Base-by-base conservation (phyloP, 139 green algal genomes). In the Chlorella sorokiniana region DNA sequence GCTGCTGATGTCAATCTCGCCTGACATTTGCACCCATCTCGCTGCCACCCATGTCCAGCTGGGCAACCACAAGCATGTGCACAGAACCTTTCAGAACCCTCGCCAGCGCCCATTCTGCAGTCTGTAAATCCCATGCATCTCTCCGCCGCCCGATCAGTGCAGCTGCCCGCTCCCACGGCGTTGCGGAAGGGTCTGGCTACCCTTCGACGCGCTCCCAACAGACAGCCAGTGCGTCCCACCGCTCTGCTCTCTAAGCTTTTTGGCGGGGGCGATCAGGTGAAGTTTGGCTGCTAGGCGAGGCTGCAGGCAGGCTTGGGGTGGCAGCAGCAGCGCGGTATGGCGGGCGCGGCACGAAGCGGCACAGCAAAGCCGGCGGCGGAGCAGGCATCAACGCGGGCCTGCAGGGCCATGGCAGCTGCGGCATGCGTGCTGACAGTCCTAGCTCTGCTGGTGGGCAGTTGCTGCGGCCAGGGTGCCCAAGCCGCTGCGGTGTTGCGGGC, bases 121-220 rank as follows among this genome's bases (percentile, higher is more conserved):
- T n/a, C n/a, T n/a, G n/a, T n/a, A n/a, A n/a, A n/a, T n/a, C n/a
- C 9, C 31, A 75, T 75, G 68, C 41, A 75, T 40, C 68, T 75
- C 63, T 22, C 56, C 56, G 56, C n/a, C n/a, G 16, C 18, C 6
- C 56, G 33, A n/a, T 69, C 63, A 42, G 8, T 22, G 8, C 11
- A 7, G 22, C 59, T n/a, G 31, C 31, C n/a, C n/a, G 18, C 11
- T 7, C 9, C n/a, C 33, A 22, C n/a, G n/a, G n/a, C n/a, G n/a
- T n/a, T 69, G 9, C 33, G n/a, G 5, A 5, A 22, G 63, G 4
- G n/a, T 25, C 8, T n/a, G 11, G n/a, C 63, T n/a, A 42, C 27
- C 41, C 37, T 4, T 35, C 69, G 37, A n/a, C 42, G 38, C 23
- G 20, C 38, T 9, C 23, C 69, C 69, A 29, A 22, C 38, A 76